phyloP scores from a whole-genome alignment of 2,329 filamentous ascomycete species.

The Arthrobotrys iridis region DNA sequence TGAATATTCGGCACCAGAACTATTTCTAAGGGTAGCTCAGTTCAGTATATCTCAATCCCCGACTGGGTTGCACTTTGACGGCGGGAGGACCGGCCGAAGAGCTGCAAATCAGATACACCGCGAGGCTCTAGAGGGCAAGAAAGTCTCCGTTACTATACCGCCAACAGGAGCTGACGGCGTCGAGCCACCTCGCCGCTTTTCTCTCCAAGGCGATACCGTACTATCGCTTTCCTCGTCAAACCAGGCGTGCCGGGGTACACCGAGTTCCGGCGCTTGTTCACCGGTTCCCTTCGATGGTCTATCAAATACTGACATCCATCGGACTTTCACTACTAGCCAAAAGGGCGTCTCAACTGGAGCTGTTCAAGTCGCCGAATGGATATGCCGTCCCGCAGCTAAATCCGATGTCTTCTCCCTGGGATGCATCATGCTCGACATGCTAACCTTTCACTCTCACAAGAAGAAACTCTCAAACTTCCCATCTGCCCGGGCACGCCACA shows the following conservation, averaged over 20 bases:
- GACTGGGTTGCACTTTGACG: slow-evolving; percentile 43
- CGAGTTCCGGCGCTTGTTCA: slow-evolving; percentile 6
- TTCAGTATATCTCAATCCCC: slow-evolving; percentile 48
- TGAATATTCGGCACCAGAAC: slow-evolving; percentile 78
- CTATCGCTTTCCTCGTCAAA: background rate
- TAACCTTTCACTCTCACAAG: slow-evolving; percentile 75
- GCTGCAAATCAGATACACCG: slow-evolving; percentile 13
- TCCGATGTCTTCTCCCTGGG: slow-evolving; percentile 79
- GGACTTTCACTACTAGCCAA: slow-evolving; percentile 55
- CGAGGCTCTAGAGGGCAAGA: slow-evolving; percentile 21
- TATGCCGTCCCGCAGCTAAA: slow-evolving; percentile 55
- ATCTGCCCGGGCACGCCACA: slow-evolving; percentile 73
- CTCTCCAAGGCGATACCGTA: slow-evolving; percentile 1
- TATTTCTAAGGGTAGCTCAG: slow-evolving; percentile 62
- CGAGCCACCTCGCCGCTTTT: slow-evolving; percentile 34
- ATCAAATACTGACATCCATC: slow-evolving; percentile 58
- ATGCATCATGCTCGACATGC: slow-evolving; percentile 76
- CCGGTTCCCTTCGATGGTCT: slow-evolving; percentile 25
- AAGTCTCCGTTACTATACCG: slow-evolving; percentile 12
- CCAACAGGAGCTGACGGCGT: slow-evolving; percentile 34
- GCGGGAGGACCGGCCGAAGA: slow-evolving; percentile 38
- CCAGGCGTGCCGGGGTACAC: background rate
- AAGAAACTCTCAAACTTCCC: slow-evolving; percentile 71
- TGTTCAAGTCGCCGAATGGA: slow-evolving; percentile 52
- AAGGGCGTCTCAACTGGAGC: slow-evolving; percentile 46